Base-by-base conservation (phyloP, 139 green algal species). In the Monoraphidium neglectum region DNA sequence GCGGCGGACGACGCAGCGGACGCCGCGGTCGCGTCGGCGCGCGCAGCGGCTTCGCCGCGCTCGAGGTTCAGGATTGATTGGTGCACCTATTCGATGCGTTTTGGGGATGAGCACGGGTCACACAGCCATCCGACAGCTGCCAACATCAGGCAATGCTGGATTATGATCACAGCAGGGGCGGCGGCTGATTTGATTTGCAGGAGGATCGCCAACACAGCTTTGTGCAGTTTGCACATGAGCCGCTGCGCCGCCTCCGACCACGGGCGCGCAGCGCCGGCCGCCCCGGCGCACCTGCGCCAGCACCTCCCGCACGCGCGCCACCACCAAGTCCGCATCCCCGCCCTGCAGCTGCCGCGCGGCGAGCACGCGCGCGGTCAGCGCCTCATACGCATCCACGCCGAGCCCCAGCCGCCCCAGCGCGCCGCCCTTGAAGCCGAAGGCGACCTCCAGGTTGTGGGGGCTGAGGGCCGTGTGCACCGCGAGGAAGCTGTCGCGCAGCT, bases 381-480 rank as follows among this genome's bases (percentile, higher is more conserved):
- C 63, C 63, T 79, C 73, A 56, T 79, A 73, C 35, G 30, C 47
- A 35, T 73, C 63, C n/a, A 51, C 30, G 12, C 24, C 30, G 26
- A 79, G 21, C 33, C 49, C 72, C 23, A 79, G 64, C 10, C 63
- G 36, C 40, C 35, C 32, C 15, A 18, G 35, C 30, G 32, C 61
- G 40, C 37, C 28, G 21, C 10, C 30, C 37, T 61, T 54, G 36
- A 28, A 56, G 35, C 70, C 70, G 65, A 77, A 38, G 15, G 70
- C 70, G 40, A 59, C 70, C 10, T 43, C 32, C 1, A 77, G 47
- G 51, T 40, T 79, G 62, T 73, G 62, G 18, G 73, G 73, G 63
- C 73, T 79, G 23, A 79, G 73, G 1, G 73, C 73, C 33, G 73
- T 72, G 64, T 79, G 73, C 10, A 79, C 56, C 3, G 49, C 47